Conservation (phyloP, 78 protist genomes). For the Mantamonas sphyraenae region DNA sequence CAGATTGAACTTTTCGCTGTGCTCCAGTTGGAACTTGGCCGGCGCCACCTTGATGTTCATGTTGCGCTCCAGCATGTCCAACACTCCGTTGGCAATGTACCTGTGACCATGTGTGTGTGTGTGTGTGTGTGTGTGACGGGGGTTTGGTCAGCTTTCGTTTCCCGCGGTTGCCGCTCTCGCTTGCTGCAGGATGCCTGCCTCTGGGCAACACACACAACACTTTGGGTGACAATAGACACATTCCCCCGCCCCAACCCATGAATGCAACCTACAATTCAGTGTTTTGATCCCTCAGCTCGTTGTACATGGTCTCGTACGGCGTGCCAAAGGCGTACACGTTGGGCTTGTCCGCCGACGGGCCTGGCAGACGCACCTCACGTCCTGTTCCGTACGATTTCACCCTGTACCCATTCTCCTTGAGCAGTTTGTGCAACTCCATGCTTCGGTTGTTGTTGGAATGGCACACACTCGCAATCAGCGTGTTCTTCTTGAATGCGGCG, state of each 20-base stretch:
- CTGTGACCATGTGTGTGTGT: neutral
- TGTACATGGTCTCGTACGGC: neutral
- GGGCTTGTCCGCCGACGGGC: conserved; percentile 2
- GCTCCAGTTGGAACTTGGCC: neutral
- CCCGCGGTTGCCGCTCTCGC: too few relatives aligned
- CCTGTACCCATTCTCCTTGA: neutral
- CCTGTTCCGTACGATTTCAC: neutral
- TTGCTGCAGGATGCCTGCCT: too few relatives aligned
- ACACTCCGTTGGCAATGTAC: neutral
- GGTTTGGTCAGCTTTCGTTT: neutral
- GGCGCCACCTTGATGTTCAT: neutral
- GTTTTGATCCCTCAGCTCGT: neutral
- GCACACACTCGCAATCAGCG: neutral
- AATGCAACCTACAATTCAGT: too few relatives aligned
- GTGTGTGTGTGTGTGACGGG: neutral
- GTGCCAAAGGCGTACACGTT: neutral
- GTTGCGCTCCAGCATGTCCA: conserved; percentile 8
- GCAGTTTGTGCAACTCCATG: neutral
- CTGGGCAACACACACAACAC: too few relatives aligned
- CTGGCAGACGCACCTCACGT: neutral
- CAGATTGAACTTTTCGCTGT: neutral
- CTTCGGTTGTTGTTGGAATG: neutral
- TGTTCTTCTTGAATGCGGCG: too few relatives aligned
- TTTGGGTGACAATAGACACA: too few relatives aligned
- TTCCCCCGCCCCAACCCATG: too few relatives aligned